Percentiles rank a stretch among this genome's conserved stretches.
Conservation (phyloP, 2,329 filamentous ascomycete genomes). For the Curvularia eragrostidis region DNA sequence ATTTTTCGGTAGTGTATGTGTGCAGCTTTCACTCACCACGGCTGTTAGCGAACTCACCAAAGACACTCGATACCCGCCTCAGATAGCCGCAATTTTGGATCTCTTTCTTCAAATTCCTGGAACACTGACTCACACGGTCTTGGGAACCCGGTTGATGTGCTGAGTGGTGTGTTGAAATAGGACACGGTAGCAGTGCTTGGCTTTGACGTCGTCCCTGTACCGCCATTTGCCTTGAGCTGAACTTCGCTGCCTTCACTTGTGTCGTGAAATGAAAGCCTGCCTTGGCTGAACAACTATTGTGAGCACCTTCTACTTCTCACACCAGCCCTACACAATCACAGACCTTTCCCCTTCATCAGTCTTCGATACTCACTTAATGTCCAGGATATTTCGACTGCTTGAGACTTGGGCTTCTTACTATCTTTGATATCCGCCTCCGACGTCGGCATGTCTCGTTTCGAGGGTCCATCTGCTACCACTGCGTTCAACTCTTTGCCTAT, state of each 20-base stretch:
- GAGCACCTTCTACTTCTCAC: background rate
- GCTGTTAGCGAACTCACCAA: background rate
- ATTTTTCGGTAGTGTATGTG: background rate
- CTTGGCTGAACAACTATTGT: conserved; percentile 4
- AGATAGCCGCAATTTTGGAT: background rate
- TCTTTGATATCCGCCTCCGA: background rate
- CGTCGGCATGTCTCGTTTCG: conserved; percentile 18
- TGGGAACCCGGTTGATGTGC: background rate
- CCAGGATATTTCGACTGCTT: background rate
- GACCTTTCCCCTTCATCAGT: background rate
- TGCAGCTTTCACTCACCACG: conserved; percentile 7
- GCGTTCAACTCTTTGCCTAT: conserved; percentile 46
- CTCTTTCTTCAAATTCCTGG: background rate
- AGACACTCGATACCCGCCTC: background rate
- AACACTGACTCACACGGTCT: background rate
- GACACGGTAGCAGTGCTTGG: background rate
- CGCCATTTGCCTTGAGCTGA: background rate
- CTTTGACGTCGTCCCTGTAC: conserved; percentile 8
- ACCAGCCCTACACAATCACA: background rate
- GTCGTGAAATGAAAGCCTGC: conserved; percentile 2
- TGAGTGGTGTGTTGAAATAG: background rate
- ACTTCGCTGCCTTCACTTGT: conserved; percentile 10
- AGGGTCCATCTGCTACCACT: conserved; percentile 10
- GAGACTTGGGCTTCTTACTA: background rate
- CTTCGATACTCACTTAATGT: background rate